Evolutionary conservation across 2,329 filamentous ascomycete genomes (phyloP).

Genomic region (Pezicula radicicola): DNA sequence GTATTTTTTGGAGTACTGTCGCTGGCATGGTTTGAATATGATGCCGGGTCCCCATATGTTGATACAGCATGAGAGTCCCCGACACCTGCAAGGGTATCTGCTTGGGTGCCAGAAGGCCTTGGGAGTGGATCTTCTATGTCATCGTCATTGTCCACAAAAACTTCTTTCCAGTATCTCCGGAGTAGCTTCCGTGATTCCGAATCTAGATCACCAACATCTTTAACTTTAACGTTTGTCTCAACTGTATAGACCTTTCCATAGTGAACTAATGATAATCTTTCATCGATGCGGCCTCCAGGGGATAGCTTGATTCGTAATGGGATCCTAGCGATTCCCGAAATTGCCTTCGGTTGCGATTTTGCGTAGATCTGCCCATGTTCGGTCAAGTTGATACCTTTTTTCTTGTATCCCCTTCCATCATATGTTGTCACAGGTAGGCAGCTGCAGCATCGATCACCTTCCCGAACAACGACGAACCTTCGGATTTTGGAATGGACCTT

Average conservation of each 20-base stretch:
- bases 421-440: conserved; percentile 19
- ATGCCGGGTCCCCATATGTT: no score
- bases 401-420: not conserved
- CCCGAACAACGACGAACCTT: conserved; percentile 19
- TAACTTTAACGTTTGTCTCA: conserved; percentile 20
- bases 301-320: not conserved
- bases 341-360: not conserved
- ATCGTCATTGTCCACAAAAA: no score
- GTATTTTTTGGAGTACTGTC: no score
- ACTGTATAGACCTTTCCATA: conserved; percentile 18
- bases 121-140: no score
- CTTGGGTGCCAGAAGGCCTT: no score
- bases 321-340: not conserved
- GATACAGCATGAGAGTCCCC: no score
- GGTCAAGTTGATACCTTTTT: not conserved
- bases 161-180: not conserved
- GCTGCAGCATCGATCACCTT: conserved; percentile 8
- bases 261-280: conserved; percentile 16
- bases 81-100: no score
- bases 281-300: not conserved
- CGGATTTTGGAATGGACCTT: conserved; percentile 16
- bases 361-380: conserved; percentile 1
- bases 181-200: not conserved
- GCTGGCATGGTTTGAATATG: no score
- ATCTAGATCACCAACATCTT: not conserved